Evolutionary conservation across 257 asterid species (phyloP), one percentile per base, ranked within the genome.

Genomic region (Fraxinus excelsior): DNA sequence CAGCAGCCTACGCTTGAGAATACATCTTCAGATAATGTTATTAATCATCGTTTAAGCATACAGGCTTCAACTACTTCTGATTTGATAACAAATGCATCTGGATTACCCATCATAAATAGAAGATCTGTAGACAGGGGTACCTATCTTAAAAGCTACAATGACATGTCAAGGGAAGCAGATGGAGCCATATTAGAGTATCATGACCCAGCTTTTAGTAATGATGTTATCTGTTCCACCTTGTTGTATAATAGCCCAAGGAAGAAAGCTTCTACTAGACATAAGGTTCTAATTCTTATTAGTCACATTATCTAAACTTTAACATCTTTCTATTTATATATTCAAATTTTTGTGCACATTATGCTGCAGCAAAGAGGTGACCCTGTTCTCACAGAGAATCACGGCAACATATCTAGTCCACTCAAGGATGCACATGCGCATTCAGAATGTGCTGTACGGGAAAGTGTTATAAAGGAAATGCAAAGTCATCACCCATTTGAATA

Each of bases 321-420:
- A 40, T 49, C 25, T 66, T 38, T 76, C 18, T 72, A 62, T 37
- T 42, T 6, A n/a, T 60, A 66, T 14, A 53, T 31, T 42, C 32
- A 71, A 51, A 35, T n/a, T 58, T 75, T 70, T 53, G 34, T 70
- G 3, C 18, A 44, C 67, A 71, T 28, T 72, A 86, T 77, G 79
- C 70, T 85, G 76, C 96, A 91, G 97, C 78, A 77, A 80, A 82
- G 79, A 65, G 81, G 76, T 72, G 82, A 66, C 40, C 21, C 81
- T 76, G 49, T 58, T n/a, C 82, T 72, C 67, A 26, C 75, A 31
- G 88, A 84, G 60, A 74, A 64, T 56, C 84, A 77, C 70, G 82
- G 69, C 40, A 32, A 76, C 81, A 53, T 74, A 29, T 79, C 74
- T 25, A 74, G 13, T 78, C 86, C 76, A 64, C 44, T 81, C 71